Conservation (phyloP, 352 stramenopile genomes). For the Phytophthora colocasiae region DNA sequence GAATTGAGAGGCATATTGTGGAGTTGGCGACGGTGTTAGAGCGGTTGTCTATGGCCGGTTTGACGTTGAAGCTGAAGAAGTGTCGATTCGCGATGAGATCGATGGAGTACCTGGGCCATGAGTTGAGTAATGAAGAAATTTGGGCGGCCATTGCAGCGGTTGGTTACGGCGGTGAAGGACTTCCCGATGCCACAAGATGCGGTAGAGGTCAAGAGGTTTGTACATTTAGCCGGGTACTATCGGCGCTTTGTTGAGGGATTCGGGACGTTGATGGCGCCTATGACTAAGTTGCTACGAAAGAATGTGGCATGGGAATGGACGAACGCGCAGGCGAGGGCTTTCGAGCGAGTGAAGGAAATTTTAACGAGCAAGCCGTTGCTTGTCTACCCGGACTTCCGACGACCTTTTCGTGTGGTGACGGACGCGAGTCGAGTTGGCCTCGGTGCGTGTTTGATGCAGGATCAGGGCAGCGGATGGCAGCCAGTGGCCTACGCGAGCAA, state of each 20-base stretch:
- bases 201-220: background rate
- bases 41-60: background rate
- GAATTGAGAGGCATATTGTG: background rate
- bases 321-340: conserved; percentile 20
- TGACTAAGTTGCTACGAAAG: conserved; percentile 36
- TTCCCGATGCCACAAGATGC: background rate
- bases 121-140: conserved; percentile 20
- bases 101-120: conserved; percentile 38
- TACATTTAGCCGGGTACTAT: background rate
- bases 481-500: too few relatives aligned
- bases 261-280: background rate
- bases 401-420: too few relatives aligned
- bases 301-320: conserved; percentile 25
- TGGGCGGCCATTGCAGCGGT: conserved; percentile 4
- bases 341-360: conserved; percentile 18
- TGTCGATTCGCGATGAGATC: conserved; percentile 17
- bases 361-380: background rate
- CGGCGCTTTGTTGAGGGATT: background rate
- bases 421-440: too few relatives aligned
- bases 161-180: background rate
- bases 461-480: too few relatives aligned
- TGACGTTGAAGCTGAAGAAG: conserved; percentile 21
- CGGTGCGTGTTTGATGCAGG: too few relatives aligned
- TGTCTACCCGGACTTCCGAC: conserved; percentile 34
- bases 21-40: background rate